Conservation (phyloP, 108 stramenopile species). For the Pinguiococcus pyrenoidosus region DNA sequence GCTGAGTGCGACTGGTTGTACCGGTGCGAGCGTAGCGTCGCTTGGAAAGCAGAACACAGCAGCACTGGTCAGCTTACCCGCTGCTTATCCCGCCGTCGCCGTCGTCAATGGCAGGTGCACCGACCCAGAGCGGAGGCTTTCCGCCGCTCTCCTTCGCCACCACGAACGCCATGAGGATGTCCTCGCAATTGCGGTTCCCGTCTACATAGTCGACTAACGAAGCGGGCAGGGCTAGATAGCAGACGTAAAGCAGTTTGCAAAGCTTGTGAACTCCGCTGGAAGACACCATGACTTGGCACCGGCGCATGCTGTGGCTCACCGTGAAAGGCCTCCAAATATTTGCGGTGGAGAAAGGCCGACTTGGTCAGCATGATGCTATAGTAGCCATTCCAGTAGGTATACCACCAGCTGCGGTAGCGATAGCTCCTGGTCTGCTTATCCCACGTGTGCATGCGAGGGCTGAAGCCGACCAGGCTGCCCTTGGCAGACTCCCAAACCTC, state of each 20-base stretch:
- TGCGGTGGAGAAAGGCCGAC: conserved; percentile 14
- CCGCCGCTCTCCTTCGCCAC: conserved; percentile 11
- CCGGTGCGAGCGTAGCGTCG: too few relatives aligned
- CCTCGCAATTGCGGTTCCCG: conserved; percentile 31
- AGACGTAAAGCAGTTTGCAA: conserved; percentile 9
- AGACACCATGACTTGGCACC: neutral
- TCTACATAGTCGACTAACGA: conserved; percentile 16
- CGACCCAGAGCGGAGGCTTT: conserved; percentile 22
- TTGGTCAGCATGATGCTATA: conserved; percentile 32
- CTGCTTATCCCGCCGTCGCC: too few relatives aligned
- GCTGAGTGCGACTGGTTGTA: too few relatives aligned
- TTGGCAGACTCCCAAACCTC: conserved; percentile 16
- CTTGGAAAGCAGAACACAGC: too few relatives aligned
- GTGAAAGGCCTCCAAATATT: neutral
- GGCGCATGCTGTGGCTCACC: too few relatives aligned
- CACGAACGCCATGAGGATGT: conserved; percentile 31
- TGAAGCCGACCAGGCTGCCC: conserved; percentile 24
- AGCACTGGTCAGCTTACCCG: too few relatives aligned
- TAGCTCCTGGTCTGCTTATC: conserved; percentile 8
- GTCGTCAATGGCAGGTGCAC: neutral
- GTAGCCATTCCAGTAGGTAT: conserved; percentile 28
- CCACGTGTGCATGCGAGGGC: conserved; percentile 24
- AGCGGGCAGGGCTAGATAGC: conserved; percentile 2
- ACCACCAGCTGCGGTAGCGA: conserved; percentile 15
- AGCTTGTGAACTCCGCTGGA: neutral